Base-by-base conservation (phyloP, 2,329 filamentous ascomycete genomes). In the Epichloe sp. region DNA sequence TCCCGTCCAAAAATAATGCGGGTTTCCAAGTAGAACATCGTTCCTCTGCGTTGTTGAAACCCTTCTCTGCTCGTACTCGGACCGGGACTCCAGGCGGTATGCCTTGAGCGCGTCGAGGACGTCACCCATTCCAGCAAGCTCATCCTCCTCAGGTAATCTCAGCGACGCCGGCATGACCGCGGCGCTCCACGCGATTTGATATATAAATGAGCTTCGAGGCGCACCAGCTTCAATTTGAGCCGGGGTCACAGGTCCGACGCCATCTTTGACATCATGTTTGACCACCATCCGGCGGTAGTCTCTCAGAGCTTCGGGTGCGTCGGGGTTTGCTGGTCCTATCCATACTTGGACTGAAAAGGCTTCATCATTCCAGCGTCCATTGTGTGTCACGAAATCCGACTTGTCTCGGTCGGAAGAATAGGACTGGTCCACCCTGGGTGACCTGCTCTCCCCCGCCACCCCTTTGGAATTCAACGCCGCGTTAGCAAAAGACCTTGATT, bases 101-200 rank as follows among this genome's bases (percentile, higher is more conserved):
- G 47, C 57, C 54, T 69, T 73, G 43, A 77, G 57, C 5, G 64
- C 70, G 7, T 54, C 60, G 2, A 74, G 53, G 2, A 76, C 72
- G 53, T 75, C 71, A 38, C 54, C 57, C 72, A 75, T 74, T n/a
- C 53, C 58, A 35, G 56, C 50, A 15, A 74, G 53, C 6, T 68
- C 62, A 7, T 42, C 51, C 34, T 48, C 52, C 4, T 58, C 53
- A 0, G 71, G 71, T 21, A 55, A 43, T 3, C 49, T 51, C 31
- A 69, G 53, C 14, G 54, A 53, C 0, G 43, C 48, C 7, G 71
- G 70, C 54, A 70, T 62, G 3, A 77, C 53, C 14, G 78, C 56
- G 49, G 77, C 68, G 52, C 71, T 69, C 78, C 78, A 81, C 0
- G 77, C 77, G 1, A 67, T 69, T 31, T 72, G 65, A 56, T 74